Evolutionary conservation across 176 grass and related monocot genomes (phyloP).

Genomic region (Saccharum officinarum): DNA sequence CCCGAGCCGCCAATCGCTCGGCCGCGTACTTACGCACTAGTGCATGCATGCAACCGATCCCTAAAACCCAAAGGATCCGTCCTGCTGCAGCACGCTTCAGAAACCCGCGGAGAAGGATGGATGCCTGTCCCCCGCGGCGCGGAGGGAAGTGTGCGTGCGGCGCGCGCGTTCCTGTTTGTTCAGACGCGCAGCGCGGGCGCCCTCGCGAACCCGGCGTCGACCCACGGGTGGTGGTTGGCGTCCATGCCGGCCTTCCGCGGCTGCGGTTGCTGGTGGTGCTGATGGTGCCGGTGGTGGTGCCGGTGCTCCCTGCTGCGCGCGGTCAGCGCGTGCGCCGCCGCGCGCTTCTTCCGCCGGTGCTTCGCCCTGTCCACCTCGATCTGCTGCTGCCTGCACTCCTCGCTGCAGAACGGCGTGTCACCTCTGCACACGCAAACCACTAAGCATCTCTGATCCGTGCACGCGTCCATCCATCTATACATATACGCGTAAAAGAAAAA

Average conservation of each 20-base stretch:
- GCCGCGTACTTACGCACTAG: constrained; percentile 5
- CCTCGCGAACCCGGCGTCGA: constrained; percentile 27
- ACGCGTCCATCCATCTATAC: too few relatives aligned
- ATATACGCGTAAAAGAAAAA: too few relatives aligned
- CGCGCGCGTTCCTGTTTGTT: background rate
- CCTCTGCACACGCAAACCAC: constrained; percentile 48
- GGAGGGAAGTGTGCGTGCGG: background rate
- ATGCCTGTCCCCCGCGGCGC: too few relatives aligned
- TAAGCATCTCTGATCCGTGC: background rate
- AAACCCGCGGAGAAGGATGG: background rate
- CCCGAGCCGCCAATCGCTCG: background rate
- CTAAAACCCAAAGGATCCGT: background rate
- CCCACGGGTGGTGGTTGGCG: constrained; percentile 33
- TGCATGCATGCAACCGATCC: constrained; percentile 17
- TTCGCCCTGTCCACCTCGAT: constrained; percentile 77
- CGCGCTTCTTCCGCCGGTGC: constrained; percentile 68
- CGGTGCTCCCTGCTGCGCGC: constrained; percentile 34
- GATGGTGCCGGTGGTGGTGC: background rate
- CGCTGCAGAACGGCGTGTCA: constrained; percentile 87
- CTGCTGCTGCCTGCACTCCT: constrained; percentile 88
- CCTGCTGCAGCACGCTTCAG: background rate
- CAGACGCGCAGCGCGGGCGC: constrained; percentile 46
- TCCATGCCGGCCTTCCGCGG: constrained; percentile 32
- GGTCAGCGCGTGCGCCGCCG: constrained; percentile 43
- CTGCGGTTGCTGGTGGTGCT: background rate